These are phyloP conservation scores for Jaapia argillacea DNA, from an alignment of 768 basidiomycete genomes.

Conservation along the genomic window DNA sequence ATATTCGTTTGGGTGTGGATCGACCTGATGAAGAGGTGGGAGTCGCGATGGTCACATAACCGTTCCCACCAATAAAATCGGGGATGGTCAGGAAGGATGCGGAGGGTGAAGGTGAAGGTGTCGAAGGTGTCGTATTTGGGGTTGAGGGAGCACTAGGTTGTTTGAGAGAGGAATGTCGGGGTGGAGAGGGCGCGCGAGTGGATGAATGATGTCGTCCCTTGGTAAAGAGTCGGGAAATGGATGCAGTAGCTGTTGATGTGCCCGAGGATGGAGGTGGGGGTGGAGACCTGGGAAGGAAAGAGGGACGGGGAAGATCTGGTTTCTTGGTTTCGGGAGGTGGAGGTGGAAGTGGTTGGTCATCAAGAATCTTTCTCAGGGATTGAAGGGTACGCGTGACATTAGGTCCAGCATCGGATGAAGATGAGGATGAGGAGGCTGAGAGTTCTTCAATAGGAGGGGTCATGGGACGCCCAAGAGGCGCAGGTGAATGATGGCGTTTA, in stretches of 20 bases:
- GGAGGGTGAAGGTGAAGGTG: conserved; percentile 22
- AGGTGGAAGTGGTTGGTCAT: conserved; percentile 34
- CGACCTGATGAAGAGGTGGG: conserved; percentile 35
- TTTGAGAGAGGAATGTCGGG: conserved; percentile 39
- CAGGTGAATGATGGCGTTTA: conserved; percentile 13
- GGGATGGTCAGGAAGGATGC: conserved; percentile 10
- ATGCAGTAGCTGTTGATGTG: conserved; percentile 72
- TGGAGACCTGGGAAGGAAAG: conserved; percentile 26
- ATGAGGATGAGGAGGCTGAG: conserved; percentile 38
- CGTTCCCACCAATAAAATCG: too few species aligned
- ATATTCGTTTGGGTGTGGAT: conserved; percentile 68
- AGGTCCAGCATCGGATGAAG: conserved; percentile 42
- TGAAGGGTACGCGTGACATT: conserved; percentile 54
- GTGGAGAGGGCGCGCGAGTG: conserved; percentile 53
- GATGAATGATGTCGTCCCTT: conserved; percentile 49
- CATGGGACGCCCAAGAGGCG: conserved; percentile 26
- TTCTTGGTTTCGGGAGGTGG: conserved; percentile 9
- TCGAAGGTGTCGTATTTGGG: conserved; percentile 11
- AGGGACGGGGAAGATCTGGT: conserved; percentile 22
- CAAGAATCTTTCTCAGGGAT: conserved; percentile 62
- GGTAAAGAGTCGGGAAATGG: conserved; percentile 68
- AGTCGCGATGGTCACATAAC: conserved; percentile 16
- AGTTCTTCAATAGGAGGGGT: conserved; percentile 51
- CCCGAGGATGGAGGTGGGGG: conserved; percentile 40
- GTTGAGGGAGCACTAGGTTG: conserved; percentile 25